Percentiles rank a stretch among this genome's conserved stretches.
Evolutionary conservation across 306 rosid genomes (phyloP).

Genomic region (Alnus glutinosa): DNA sequence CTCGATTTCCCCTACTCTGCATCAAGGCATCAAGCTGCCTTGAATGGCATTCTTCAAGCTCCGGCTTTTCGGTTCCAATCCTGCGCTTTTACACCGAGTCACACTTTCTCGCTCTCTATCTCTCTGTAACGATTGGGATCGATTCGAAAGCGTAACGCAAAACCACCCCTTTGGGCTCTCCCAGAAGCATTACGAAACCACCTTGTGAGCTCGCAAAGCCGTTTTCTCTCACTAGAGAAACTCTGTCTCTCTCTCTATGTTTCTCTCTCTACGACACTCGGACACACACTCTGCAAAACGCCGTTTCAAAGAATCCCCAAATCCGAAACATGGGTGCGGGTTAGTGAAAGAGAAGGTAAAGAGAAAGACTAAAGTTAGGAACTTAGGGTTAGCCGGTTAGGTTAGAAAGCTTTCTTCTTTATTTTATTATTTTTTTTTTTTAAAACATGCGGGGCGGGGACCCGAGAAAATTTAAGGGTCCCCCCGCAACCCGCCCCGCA

Average conservation of each 20-base stretch:
- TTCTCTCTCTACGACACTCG: background rate
- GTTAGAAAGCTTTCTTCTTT: too few relatives aligned
- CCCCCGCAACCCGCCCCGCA: too few relatives aligned
- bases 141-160: slow-evolving; percentile 30
- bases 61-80: slow-evolving; percentile 33
- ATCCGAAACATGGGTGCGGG: too few relatives aligned
- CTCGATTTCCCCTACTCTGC: too few relatives aligned
- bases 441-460: too few relatives aligned
- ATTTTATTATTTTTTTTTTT: too few relatives aligned
- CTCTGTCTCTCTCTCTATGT: slow-evolving; percentile 20
- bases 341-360: too few relatives aligned
- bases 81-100: background rate
- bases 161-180: slow-evolving; percentile 18
- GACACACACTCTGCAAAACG: slow-evolving; percentile 29
- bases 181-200: slow-evolving; percentile 41
- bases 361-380: too few relatives aligned
- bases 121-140: slow-evolving; percentile 28
- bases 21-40: too few relatives aligned
- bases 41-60: too few relatives aligned
- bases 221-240: slow-evolving; percentile 4
- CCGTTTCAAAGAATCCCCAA: slow-evolving; percentile 47
- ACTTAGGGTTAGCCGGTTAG: too few relatives aligned
- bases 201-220: slow-evolving; percentile 34
- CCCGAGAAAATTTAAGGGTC: too few relatives aligned
- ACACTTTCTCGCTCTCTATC: background rate